A percentile compares a stretch with the other conserved stretches of the same genome.
Evolutionary conservation across 345 rosid genomes (phyloP).

Genomic region (Syzygium oleosum): DNA sequence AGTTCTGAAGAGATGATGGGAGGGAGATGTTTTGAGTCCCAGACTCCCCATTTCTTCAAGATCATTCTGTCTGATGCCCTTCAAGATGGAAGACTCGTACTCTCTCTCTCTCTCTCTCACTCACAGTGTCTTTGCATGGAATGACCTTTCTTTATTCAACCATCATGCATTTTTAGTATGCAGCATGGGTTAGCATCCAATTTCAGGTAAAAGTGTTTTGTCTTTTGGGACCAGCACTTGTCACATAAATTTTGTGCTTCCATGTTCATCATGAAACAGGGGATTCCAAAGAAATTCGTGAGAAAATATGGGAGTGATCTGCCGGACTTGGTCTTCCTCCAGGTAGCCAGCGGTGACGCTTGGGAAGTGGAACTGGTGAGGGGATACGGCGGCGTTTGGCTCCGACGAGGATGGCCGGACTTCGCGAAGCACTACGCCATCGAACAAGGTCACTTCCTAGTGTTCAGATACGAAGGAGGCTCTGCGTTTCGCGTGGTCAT

Average conservation of each 20-base stretch:
- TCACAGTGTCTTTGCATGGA: background rate
- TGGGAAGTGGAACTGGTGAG: slow-evolving; percentile 11
- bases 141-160: background rate
- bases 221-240: background rate
- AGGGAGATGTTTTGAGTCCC: background rate
- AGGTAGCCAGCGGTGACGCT: slow-evolving; percentile 1
- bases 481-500: background rate
- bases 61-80: background rate
- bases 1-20: background rate
- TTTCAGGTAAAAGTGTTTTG: background rate
- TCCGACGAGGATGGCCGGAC: slow-evolving; percentile 2
- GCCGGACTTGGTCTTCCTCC: background rate
- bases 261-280: background rate
- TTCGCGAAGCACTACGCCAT: slow-evolving; percentile 3
- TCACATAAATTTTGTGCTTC: background rate
- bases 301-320: slow-evolving; percentile 4
- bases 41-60: slow-evolving; percentile 4
- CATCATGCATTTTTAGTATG: background rate
- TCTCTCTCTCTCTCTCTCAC: background rate
- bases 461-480: background rate
- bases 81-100: background rate
- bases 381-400: background rate
- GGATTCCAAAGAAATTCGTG: slow-evolving; percentile 11
- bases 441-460: slow-evolving; percentile 2
- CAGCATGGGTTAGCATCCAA: background rate